Conservation (phyloP, 2,329 filamentous ascomycete species). For the Pseudogymnoascus verrucosus region DNA sequence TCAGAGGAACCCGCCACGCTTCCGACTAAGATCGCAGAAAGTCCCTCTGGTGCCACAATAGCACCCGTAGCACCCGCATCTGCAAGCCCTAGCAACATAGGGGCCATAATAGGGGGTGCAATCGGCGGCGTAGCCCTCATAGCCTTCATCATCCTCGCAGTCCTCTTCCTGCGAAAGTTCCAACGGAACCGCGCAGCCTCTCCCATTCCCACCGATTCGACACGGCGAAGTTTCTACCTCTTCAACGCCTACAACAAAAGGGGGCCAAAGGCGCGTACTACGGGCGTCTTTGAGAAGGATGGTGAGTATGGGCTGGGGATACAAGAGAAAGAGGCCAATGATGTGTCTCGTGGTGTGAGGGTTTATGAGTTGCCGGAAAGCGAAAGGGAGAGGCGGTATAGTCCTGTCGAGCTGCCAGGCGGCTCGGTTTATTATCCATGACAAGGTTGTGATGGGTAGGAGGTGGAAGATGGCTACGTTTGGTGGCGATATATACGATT, state of each 20-base stretch:
- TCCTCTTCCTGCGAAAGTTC: conserved; percentile 12
- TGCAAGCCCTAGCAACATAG: conserved; percentile 15
- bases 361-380: not conserved
- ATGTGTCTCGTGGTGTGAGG: not conserved
- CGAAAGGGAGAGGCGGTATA: not conserved
- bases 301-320: not conserved
- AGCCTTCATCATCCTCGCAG: conserved; percentile 21
- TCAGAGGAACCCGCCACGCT: not conserved
- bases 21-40: not conserved
- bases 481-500: not conserved
- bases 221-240: not conserved
- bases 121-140: conserved; percentile 31
- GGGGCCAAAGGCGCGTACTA: not conserved
- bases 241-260: not conserved
- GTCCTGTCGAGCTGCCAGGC: not conserved
- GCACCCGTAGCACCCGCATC: not conserved
- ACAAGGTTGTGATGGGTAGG: not conserved
- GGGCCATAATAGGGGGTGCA: conserved; percentile 30
- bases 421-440: not conserved
- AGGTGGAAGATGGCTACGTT: not conserved
- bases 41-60: not conserved
- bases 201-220: not conserved
- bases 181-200: not conserved
- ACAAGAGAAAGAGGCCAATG: not conserved
- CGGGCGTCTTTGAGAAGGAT: not conserved